A percentile compares a stretch with the other conserved stretches of the same genome.
Conservation (phyloP, 1,139 yeast species). For the Wickerhamiella pararugosa region DNA sequence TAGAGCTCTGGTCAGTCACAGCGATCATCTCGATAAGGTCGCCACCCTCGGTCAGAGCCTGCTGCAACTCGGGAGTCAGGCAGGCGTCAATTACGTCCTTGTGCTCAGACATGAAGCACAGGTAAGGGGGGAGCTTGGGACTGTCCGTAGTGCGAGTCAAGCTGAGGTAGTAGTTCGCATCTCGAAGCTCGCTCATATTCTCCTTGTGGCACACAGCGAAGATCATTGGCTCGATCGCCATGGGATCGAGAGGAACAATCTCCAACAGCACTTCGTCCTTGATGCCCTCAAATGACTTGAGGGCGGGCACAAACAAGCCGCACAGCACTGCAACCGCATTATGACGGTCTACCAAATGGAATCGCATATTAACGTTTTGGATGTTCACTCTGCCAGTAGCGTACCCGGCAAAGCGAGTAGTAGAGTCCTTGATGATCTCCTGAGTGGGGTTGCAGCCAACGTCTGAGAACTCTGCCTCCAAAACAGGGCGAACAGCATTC, state of each 20-base stretch:
- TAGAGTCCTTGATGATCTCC: slow-evolving; percentile 48
- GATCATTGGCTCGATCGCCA: slow-evolving; percentile 44
- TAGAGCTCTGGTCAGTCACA: slow-evolving; percentile 66
- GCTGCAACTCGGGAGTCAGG: slow-evolving; percentile 37
- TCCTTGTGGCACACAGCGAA: slow-evolving; percentile 76
- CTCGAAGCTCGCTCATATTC: slow-evolving; percentile 65
- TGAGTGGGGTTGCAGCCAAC: slow-evolving; percentile 47
- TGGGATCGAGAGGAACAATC: slow-evolving; percentile 43
- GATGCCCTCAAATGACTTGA: slow-evolving; percentile 14
- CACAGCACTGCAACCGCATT: slow-evolving; percentile 50
- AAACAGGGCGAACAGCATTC: slow-evolving; percentile 31
- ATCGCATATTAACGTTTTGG: slow-evolving; percentile 42
- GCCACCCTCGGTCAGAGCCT: slow-evolving; percentile 37
- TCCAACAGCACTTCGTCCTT: slow-evolving; percentile 45
- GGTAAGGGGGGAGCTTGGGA: slow-evolving; percentile 37
- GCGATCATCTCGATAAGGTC: slow-evolving; percentile 49
- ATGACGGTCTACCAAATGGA: slow-evolving; percentile 66
- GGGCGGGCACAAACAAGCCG: slow-evolving; percentile 18
- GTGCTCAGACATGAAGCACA: slow-evolving; percentile 81
- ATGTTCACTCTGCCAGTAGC: slow-evolving; percentile 83
- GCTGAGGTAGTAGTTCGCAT: slow-evolving; percentile 64
- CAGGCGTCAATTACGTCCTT: slow-evolving; percentile 62
- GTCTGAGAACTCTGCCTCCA: slow-evolving; percentile 58
- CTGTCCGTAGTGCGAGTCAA: slow-evolving; percentile 71
- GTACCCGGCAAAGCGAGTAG: slow-evolving; percentile 58